Evolutionary conservation across 108 stramenopile species (phyloP).

Genomic region (Cylindrotheca fusiformis): DNA sequence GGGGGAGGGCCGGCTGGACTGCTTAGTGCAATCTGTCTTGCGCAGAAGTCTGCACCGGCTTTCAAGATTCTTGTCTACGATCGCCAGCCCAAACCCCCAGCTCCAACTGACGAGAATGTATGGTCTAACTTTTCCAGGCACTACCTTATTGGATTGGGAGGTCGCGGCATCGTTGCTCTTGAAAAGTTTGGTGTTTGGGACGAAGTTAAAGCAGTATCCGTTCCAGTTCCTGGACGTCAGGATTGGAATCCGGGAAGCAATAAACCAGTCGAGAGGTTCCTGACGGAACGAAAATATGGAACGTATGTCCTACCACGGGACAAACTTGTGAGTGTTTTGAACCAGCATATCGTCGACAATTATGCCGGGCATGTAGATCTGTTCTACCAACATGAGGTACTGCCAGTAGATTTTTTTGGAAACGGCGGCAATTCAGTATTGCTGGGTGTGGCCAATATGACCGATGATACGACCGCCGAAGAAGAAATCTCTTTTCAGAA

Average conservation of each 20-base stretch:
- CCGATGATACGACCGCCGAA: slow-evolving; percentile 10
- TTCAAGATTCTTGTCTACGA: slow-evolving; percentile 62
- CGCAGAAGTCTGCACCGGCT: slow-evolving; percentile 35
- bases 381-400: slow-evolving; percentile 57
- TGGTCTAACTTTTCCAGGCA: slow-evolving; percentile 67
- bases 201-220: slow-evolving; percentile 47
- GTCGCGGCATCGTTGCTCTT: slow-evolving; percentile 77
- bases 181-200: slow-evolving; percentile 73
- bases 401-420: slow-evolving; percentile 49
- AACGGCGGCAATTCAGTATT: background rate
- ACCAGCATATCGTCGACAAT: slow-evolving; percentile 53
- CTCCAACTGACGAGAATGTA: slow-evolving; percentile 51
- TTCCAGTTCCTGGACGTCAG: slow-evolving; percentile 68
- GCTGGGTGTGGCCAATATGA: slow-evolving; percentile 11
- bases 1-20: slow-evolving; percentile 78
- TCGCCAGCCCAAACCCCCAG: slow-evolving; percentile 48
- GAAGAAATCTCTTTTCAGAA: too few relatives aligned
- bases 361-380: slow-evolving; percentile 47
- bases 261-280: slow-evolving; percentile 68
- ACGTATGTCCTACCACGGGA: slow-evolving; percentile 78
- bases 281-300: slow-evolving; percentile 52
- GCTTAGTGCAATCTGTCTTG: slow-evolving; percentile 65
- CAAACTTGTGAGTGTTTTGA: slow-evolving; percentile 71
- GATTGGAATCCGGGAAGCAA: slow-evolving; percentile 78
- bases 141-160: slow-evolving; percentile 76